Evolutionary conservation across 805 yeast genomes (phyloP), one percentile per base, ranked within the genome.

Genomic region (Metschnikowia henanensis): DNA sequence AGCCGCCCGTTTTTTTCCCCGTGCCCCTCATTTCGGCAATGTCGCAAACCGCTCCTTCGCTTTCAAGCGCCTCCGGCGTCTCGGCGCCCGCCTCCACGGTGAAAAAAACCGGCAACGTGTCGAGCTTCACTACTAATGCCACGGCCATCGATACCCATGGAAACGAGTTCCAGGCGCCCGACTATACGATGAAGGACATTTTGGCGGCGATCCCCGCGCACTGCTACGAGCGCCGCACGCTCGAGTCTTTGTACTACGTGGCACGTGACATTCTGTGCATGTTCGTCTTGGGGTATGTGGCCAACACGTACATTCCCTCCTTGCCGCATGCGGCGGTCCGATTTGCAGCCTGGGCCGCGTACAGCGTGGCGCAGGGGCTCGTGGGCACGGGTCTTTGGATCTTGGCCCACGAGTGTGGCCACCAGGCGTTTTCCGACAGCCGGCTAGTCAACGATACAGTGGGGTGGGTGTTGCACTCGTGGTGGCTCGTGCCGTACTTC

Each of bases 361-460:
- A 84, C 58, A 63, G 80, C 16, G 58, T 74, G 42, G 59, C 68
- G 34, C 78, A 79, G 55, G 88, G 92, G 23, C 68, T 86, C 43
- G 77, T 84, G 47, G 81, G 82, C 46, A 82, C 89, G 23, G 95
- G 95, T 36, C 41, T 83, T 37, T 87, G 95, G 95, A 84, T 87
- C 39, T 60, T 87, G 68, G 94, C 95, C 40, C 96, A 87, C 66
- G 96, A 87, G 66, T 87, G 96, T 73, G 96, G 96, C 49, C 96
- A 87, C 64, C 84, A 80, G 55, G 95, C 95, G 18, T 88, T 88
- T 65, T 75, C 84, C 32, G 87, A 84, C 56, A 82, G 81, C 60
- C 80, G 80, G 30, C 65, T 74, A 69, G 80, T 86, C 52, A 87
- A 87, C 64, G 92, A 87, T 64, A 64, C 79, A 31, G 84, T 83